Percentiles rank a stretch among this genome's conserved stretches.
These are phyloP conservation scores for Ciborinia camelliae DNA, from an alignment of 2,329 filamentous ascomycete species.

Conservation along the genomic window DNA sequence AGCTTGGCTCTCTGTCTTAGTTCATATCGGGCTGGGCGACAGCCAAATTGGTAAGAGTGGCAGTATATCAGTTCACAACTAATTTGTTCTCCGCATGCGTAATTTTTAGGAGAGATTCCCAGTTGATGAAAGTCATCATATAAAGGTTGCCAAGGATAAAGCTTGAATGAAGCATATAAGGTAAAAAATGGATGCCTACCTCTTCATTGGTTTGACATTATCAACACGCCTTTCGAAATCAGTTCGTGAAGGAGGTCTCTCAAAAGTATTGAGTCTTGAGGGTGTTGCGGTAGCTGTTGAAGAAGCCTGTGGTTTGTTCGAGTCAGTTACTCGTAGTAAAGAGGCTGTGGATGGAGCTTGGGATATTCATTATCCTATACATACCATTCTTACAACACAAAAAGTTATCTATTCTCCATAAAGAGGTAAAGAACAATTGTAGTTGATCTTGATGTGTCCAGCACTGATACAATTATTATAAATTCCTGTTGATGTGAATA, in stretches of 20 bases:
- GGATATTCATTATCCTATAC: slow-evolving; percentile 14
- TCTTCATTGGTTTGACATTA: slow-evolving; percentile 82
- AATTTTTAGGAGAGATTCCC: slow-evolving; percentile 99
- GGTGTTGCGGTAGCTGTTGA: slow-evolving; percentile 61
- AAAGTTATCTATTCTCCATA: slow-evolving; percentile 29
- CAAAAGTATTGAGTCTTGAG: slow-evolving; percentile 26
- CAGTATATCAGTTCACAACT: slow-evolving; percentile 67
- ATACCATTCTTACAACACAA: slow-evolving; percentile 34
- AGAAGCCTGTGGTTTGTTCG: slow-evolving; percentile 31
- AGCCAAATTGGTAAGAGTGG: slow-evolving; percentile 11
- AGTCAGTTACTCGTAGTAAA: slow-evolving; percentile 8
- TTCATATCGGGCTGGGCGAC: not conserved
- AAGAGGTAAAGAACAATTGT: slow-evolving; percentile 14
- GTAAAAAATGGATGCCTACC: slow-evolving; percentile 53
- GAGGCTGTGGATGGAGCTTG: not conserved
- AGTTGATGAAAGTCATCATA: slow-evolving; percentile 85
- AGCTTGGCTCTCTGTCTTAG: not conserved
- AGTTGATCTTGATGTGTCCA: slow-evolving; percentile 32
- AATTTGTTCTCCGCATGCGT: slow-evolving; percentile 81
- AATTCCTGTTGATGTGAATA: not conserved
- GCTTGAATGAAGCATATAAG: slow-evolving; percentile 13
- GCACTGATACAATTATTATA: slow-evolving; percentile 28
- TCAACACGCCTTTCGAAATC: slow-evolving; percentile 79
- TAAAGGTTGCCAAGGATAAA: slow-evolving; percentile 38
- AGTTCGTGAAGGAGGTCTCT: not conserved